phyloP scores from a whole-genome alignment of 2,329 filamentous ascomycete species.

The Aureobasidium leucospermi region DNA sequence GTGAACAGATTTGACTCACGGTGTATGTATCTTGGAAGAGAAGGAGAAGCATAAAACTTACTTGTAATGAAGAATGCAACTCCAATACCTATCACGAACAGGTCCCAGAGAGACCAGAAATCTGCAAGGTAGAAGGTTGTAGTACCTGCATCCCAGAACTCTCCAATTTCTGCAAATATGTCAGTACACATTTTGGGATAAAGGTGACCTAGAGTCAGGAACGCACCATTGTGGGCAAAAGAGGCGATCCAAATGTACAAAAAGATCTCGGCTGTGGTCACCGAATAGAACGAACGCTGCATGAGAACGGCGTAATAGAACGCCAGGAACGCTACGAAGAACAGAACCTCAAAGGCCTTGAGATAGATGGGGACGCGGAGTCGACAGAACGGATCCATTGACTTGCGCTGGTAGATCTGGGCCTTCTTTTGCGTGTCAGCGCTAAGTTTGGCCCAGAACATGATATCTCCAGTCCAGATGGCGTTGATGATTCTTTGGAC shows the following conservation, averaged over 20 bases:
- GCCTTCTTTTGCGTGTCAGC: constrained; percentile 67
- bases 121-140: constrained; percentile 78
- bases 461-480: constrained; percentile 79
- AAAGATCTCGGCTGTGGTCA: constrained; percentile 62
- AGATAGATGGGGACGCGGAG: constrained; percentile 75
- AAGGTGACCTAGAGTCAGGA: neutral
- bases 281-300: constrained; percentile 52
- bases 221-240: constrained; percentile 73
- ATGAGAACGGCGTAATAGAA: constrained; percentile 85
- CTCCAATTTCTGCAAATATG: constrained; percentile 46
- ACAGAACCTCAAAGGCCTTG: constrained; percentile 75
- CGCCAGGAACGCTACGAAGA: constrained; percentile 67
- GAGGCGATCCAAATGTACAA: constrained; percentile 82
- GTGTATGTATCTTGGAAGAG: neutral
- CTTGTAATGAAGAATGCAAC: constrained; percentile 60
- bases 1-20: neutral
- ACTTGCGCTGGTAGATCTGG: constrained; percentile 61
- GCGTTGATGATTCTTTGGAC: constrained; percentile 78
- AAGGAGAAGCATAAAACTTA: constrained; percentile 38
- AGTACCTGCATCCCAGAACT: constrained; percentile 78
- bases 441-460: constrained; percentile 77
- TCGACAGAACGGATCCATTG: constrained; percentile 66
- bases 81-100: constrained; percentile 29
- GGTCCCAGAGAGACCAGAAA: constrained; percentile 65
- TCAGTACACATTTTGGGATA: neutral